Base-by-base conservation (phyloP, 2,329 filamentous ascomycete genomes). In the Trichophyton rubrum region DNA sequence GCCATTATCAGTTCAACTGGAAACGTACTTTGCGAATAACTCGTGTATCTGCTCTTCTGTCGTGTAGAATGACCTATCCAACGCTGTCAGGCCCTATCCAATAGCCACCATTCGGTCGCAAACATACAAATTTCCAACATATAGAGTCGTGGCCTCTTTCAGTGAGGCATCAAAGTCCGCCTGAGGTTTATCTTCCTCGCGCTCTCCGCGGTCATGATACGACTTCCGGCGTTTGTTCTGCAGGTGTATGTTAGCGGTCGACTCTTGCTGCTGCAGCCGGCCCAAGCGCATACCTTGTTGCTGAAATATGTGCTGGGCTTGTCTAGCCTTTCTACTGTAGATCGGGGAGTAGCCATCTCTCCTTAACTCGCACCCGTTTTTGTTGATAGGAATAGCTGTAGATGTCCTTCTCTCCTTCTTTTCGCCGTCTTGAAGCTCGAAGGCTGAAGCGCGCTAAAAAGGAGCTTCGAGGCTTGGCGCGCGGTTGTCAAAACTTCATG, bases 41-140 rank as follows among this genome's bases (percentile, higher is more conserved):
- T 97, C 92, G 75, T 97, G 92, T 62, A 99, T 96, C 73, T 99
- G 93, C 77, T 99, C 93, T 74, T 99, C 93, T 61, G 93, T 99
- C 24, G 93, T 99, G 80, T 96, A 96, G 78, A 96, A 96, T 45
- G 91, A 95, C 60, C 88, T 90, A 67, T 47, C 24, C 8, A 35
- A 13, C 1, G 45, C 8, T 3, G 15, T 47, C 30, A 56, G 38
- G 11, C 22, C n/a, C 49, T n/a, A 15, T 41, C 6, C n/a, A 5
- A 30, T 63, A 15, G 47, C 59, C 5, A 53, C 11, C 49, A 15
- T 30, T 24, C n/a, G 35, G 56, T 49, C 41, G 5, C 51, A 58
- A 38, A 75, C 86, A 67, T 79, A 95, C 83, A 99, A 80, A 74
- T 99, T 99, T 69, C 93, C 93, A 55, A 99, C 92, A 71, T 99